phyloP scores from a whole-genome alignment of 352 stramenopile genomes.

The Globisporangium paroecandrum region DNA sequence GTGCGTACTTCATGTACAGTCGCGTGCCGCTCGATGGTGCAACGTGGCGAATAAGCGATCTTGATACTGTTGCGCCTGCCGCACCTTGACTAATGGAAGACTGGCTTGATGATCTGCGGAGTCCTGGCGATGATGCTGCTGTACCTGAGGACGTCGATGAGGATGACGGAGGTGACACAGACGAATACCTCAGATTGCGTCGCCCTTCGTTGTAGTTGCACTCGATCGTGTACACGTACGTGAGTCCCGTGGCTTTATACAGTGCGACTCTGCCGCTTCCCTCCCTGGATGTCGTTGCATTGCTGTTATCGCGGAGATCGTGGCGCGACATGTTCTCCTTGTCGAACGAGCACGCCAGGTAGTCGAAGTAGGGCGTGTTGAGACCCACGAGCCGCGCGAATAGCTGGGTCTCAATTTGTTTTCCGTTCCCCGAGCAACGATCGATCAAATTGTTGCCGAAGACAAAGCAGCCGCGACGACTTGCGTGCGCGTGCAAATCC shows the following conservation, averaged over 20 bases:
- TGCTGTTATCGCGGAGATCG: slow-evolving; percentile 54
- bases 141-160: neutral
- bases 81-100: slow-evolving; percentile 10
- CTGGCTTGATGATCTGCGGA: slow-evolving; percentile 11
- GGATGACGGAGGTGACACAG: slow-evolving; percentile 10
- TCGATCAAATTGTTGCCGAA: slow-evolving; percentile 82
- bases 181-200: slow-evolving; percentile 30
- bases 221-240: slow-evolving; percentile 89
- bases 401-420: slow-evolving; percentile 83
- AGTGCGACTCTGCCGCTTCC: slow-evolving; percentile 79
- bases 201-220: slow-evolving; percentile 90
- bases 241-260: slow-evolving; percentile 63
- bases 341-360: slow-evolving; percentile 80
- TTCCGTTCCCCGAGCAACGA: neutral
- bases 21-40: slow-evolving; percentile 24
- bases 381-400: slow-evolving; percentile 67
- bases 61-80: slow-evolving; percentile 13
- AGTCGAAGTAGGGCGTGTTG: slow-evolving; percentile 85
- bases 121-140: neutral
- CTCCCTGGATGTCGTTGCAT: slow-evolving; percentile 50
- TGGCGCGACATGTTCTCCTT: slow-evolving; percentile 57
- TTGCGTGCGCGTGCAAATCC: slow-evolving; percentile 89
- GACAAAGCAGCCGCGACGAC: slow-evolving; percentile 88
- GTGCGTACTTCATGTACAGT: slow-evolving; percentile 64
- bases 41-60: slow-evolving; percentile 14